These are phyloP conservation scores for Musa acuminata DNA, from an alignment of 176 grass and related monocot genomes.

Conservation along the genomic window DNA sequence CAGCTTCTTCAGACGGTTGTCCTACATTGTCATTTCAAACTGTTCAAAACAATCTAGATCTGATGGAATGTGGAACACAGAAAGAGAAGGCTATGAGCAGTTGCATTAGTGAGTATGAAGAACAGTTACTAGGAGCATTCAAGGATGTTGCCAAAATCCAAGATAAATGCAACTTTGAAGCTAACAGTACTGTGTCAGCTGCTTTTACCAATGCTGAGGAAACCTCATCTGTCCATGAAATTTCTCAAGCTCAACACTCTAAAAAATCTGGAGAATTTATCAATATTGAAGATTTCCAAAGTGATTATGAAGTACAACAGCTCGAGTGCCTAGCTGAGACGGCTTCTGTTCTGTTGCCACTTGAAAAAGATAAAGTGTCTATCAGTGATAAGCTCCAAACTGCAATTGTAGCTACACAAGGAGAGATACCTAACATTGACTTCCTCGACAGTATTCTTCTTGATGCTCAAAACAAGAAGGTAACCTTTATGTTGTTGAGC, in stretches of 20 bases:
- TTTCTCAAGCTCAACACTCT: not conserved
- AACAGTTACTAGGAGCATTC: not conserved
- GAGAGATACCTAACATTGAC: constrained; percentile 33
- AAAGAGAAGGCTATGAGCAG: not conserved
- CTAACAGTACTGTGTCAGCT: not conserved
- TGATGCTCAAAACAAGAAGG: constrained; percentile 56
- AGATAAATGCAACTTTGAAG: not conserved
- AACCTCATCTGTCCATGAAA: too few species aligned
- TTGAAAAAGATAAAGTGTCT: constrained; percentile 27
- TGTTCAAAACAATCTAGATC: not conserved
- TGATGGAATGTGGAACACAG: not conserved
- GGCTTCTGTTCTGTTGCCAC: constrained; percentile 8
- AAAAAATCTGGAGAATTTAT: constrained; percentile 10
- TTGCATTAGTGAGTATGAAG: not conserved
- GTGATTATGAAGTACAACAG: constrained; percentile 4
- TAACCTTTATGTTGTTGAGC: constrained; percentile 3
- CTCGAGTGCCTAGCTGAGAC: constrained; percentile 13
- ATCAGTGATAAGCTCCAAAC: constrained; percentile 30
- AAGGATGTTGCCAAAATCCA: not conserved
- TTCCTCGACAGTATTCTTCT: constrained; percentile 40
- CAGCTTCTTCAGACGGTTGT: not conserved
- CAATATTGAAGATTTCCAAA: not conserved
- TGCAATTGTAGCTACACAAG: constrained; percentile 24
- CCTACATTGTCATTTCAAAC: not conserved
- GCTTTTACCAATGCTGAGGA: not conserved